phyloP scores from a whole-genome alignment of 2,329 filamentous ascomycete species.

The Lasiodiplodia theobromae region DNA sequence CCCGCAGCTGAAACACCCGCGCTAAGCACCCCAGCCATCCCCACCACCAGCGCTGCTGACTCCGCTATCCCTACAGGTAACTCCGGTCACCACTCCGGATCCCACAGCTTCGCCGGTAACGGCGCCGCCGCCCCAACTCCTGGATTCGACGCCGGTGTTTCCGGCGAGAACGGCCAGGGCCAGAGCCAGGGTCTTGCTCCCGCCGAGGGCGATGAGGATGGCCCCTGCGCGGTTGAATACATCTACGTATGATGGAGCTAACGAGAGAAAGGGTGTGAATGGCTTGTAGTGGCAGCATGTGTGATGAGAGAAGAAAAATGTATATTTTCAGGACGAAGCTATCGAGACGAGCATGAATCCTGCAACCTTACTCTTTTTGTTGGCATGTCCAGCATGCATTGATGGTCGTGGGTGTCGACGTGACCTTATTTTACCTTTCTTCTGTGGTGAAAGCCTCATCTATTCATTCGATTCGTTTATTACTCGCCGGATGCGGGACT shows the following conservation, averaged over 20 bases:
- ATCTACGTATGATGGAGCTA: neutral
- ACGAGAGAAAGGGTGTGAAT: neutral
- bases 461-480: neutral
- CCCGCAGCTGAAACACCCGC: neutral
- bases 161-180: conserved; percentile 3
- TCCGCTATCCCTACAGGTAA: conserved; percentile 18
- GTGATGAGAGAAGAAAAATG: neutral
- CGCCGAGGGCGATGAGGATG: conserved; percentile 8
- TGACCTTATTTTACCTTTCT: neutral
- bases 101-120: neutral
- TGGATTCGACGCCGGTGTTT: neutral
- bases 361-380: neutral
- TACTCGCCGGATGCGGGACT: neutral
- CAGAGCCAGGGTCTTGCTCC: conserved; percentile 7
- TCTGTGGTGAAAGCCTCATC: neutral
- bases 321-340: neutral
- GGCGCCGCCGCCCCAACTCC: neutral
- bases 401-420: neutral
- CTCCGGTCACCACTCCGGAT: neutral
- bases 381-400: neutral
- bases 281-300: neutral
- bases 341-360: too few relatives aligned
- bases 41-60: conserved; percentile 24
- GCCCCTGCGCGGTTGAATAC: conserved; percentile 15
- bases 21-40: conserved; percentile 13